These are phyloP conservation scores for Huntiella bhutanensis DNA, from an alignment of 2,329 filamentous ascomycete genomes.

Conservation along the genomic window DNA sequence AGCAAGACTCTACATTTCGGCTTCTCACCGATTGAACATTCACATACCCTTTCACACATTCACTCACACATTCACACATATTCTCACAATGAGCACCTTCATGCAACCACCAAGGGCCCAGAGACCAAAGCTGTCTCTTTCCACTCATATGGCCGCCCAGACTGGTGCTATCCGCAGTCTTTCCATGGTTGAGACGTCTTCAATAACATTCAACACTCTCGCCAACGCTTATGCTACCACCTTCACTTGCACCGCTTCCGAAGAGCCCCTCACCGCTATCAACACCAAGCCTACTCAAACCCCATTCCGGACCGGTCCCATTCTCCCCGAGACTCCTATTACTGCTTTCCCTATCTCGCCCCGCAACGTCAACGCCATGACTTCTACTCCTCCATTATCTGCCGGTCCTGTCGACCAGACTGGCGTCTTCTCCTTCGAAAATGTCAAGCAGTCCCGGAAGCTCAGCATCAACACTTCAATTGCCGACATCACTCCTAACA, in stretches of 20 bases:
- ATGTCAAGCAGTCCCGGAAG: slow-evolving; percentile 6
- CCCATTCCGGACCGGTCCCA: slow-evolving; percentile 21
- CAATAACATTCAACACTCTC: slow-evolving; percentile 47
- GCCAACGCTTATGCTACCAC: slow-evolving; percentile 37
- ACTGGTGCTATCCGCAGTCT: slow-evolving; percentile 21
- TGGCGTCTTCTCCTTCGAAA: slow-evolving; percentile 8
- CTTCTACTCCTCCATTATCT: slow-evolving; percentile 38
- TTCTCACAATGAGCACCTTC: slow-evolving; percentile 6
- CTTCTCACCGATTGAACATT: not conserved
- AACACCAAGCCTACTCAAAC: slow-evolving; percentile 8
- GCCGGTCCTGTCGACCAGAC: slow-evolving; percentile 28
- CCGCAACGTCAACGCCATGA: slow-evolving; percentile 33
- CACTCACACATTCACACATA: not conserved
- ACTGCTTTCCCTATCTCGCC: slow-evolving; percentile 33
- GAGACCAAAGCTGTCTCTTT: slow-evolving; percentile 19
- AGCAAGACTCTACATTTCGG: not conserved
- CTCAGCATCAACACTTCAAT: slow-evolving; percentile 12
- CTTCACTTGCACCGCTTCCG: not conserved
- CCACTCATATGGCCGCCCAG: slow-evolving; percentile 22
- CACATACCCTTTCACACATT: not conserved
- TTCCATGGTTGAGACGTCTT: slow-evolving; percentile 32
- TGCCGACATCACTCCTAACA: slow-evolving; percentile 1
- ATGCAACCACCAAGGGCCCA: slow-evolving; percentile 5
- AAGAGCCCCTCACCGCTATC: slow-evolving; percentile 7
- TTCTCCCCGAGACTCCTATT: slow-evolving; percentile 34